Evolutionary conservation across 2,329 filamentous ascomycete species (phyloP).

Genomic region (Aspergillus sp.): DNA sequence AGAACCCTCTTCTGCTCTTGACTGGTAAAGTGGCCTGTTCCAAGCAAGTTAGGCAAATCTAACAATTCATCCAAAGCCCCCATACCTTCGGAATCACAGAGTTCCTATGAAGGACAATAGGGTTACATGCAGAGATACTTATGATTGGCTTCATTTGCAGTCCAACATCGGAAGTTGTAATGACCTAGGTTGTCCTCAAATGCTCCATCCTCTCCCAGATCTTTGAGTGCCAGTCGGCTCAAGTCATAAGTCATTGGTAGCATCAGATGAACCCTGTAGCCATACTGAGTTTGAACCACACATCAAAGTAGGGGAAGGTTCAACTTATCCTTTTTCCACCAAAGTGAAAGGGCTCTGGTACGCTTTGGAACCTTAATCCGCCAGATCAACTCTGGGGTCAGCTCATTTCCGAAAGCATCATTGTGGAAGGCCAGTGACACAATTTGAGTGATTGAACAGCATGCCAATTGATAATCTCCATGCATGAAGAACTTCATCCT

Average conservation of each 20-base stretch:
- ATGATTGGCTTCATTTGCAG: background rate
- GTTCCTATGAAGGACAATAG: background rate
- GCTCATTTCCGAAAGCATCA: slow-evolving; percentile 15
- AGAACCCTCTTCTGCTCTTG: background rate
- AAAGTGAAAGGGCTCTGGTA: slow-evolving; percentile 8
- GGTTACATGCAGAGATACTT: background rate
- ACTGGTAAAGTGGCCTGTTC: background rate
- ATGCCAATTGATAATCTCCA: slow-evolving; percentile 22
- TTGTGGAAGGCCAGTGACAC: slow-evolving; percentile 18
- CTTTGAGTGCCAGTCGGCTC: slow-evolving; percentile 15
- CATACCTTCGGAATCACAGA: background rate
- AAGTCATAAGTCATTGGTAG: slow-evolving; percentile 16
- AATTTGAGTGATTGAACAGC: slow-evolving; percentile 20
- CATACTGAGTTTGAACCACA: slow-evolving; percentile 14
- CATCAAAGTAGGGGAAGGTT: slow-evolving; percentile 17
- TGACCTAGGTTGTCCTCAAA: slow-evolving; percentile 23
- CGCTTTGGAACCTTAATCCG: slow-evolving; percentile 15
- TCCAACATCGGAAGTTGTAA: slow-evolving; percentile 22
- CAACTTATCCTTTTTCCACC: slow-evolving; percentile 10
- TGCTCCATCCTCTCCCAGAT: slow-evolving; percentile 17
- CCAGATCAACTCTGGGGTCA: slow-evolving; percentile 21
- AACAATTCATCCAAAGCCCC: background rate
- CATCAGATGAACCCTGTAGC: slow-evolving; percentile 16
- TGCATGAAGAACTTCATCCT: slow-evolving; percentile 26
- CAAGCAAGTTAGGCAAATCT: background rate